Evolutionary conservation across 345 rosid species (phyloP).

Genomic region (Dimocarpus longan): DNA sequence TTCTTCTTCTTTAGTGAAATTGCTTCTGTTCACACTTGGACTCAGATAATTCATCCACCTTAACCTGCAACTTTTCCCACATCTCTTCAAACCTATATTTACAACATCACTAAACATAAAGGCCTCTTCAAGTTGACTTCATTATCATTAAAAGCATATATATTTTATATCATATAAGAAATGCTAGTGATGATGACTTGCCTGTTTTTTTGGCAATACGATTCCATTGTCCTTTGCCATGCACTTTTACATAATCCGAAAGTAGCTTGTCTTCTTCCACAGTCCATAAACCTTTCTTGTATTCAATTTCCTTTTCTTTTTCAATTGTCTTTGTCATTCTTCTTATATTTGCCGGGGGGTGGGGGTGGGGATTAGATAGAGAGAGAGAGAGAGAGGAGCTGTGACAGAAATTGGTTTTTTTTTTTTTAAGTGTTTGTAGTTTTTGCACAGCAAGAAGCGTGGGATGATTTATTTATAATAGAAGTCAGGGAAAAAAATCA

Average conservation of each 20-base stretch:
- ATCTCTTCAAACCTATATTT: constrained; percentile 51
- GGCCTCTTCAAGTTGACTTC: background rate
- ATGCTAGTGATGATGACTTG: constrained; percentile 1
- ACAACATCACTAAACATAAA: background rate
- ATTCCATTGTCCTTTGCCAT: constrained; percentile 66
- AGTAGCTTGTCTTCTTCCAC: constrained; percentile 65
- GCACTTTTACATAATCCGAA: constrained; percentile 46
- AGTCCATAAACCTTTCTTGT: constrained; percentile 66
- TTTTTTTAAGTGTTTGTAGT: too few species aligned
- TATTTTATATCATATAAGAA: too few species aligned
- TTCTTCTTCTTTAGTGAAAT: constrained; percentile 58
- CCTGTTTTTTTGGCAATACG: constrained; percentile 56
- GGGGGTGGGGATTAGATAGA: too few species aligned
- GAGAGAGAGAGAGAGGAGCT: background rate
- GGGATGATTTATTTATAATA: background rate
- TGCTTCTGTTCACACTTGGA: constrained; percentile 50
- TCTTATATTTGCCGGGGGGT: background rate
- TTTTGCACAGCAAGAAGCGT: background rate
- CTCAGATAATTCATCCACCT: constrained; percentile 67
- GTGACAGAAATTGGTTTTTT: background rate
- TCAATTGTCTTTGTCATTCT: constrained; percentile 31
- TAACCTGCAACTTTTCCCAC: constrained; percentile 70
- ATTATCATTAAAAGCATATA: background rate
- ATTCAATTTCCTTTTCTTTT: constrained; percentile 30
- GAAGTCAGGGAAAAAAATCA: too few species aligned